Conservation (phyloP, 1,139 yeast species). For the Debaryomyces fabryi region DNA sequence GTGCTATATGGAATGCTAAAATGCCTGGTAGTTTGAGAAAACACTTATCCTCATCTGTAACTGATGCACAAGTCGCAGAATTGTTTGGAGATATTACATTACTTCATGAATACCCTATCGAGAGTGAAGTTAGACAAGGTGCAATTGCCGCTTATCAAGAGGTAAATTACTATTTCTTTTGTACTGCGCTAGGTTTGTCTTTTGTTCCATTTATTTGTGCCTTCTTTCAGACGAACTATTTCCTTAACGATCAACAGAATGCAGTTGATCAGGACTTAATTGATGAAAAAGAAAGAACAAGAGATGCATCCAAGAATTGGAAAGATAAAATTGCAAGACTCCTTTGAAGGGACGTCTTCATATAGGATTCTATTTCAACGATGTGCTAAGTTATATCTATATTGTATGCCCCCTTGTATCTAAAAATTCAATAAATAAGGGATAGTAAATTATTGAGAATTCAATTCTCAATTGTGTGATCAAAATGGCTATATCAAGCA, state of each 20-base stretch:
- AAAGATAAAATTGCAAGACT: not conserved
- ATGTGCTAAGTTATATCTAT: no score
- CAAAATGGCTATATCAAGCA: no score
- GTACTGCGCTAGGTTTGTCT: not conserved
- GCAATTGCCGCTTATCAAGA: not conserved
- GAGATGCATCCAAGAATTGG: not conserved
- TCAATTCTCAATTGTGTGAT: no score
- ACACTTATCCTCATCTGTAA: not conserved
- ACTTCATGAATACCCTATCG: not conserved
- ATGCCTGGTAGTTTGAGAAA: not conserved
- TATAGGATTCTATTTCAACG: no score
- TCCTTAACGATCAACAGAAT: not conserved
- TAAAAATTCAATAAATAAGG: no score
- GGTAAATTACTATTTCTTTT: not conserved
- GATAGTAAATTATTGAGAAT: no score
- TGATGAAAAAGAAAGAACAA: not conserved
- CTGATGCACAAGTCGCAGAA: not conserved
- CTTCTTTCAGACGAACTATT: not conserved
- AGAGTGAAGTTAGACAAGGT: not conserved
- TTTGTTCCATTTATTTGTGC: not conserved
- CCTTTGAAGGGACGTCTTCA: no score
- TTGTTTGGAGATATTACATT: not conserved
- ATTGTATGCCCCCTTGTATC: no score
- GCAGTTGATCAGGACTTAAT: not conserved
- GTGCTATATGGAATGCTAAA: not conserved